Evolutionary conservation across 805 yeast species (phyloP).

Genomic region (Metschnikowia borealis): DNA sequence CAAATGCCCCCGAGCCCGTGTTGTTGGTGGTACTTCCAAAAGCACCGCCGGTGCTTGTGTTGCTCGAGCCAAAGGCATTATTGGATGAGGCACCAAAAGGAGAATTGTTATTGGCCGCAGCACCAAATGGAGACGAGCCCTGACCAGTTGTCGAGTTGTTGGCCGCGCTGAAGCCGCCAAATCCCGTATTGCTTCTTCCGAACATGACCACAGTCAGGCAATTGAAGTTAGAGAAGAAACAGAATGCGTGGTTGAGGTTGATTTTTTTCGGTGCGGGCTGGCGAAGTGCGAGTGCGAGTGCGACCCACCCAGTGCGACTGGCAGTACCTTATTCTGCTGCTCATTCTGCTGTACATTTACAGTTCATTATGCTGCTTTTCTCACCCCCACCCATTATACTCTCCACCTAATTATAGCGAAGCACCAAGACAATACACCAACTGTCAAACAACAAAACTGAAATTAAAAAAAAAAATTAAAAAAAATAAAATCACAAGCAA

Average conservation of each 20-base stretch:
- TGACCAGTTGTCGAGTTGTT: constrained; percentile 3
- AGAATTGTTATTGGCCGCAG: constrained; percentile 10
- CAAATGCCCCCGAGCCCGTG: constrained; percentile 12
- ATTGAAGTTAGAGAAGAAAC: neutral
- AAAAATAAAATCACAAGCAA: no score
- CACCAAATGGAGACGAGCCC: constrained; percentile 15
- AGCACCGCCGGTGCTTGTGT: constrained; percentile 18
- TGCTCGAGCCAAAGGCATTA: constrained; percentile 19
- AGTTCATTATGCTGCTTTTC: no score
- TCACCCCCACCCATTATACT: no score
- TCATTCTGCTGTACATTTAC: no score
- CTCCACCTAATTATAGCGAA: no score
- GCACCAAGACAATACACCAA: no score
- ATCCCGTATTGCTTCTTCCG: constrained; percentile 48
- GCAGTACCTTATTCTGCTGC: no score
- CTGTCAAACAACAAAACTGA: no score
- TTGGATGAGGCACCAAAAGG: constrained; percentile 18
- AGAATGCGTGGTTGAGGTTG: neutral
- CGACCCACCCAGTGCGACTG: neutral
- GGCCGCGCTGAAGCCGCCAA: constrained; percentile 45
- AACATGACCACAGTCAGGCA: constrained; percentile 32
- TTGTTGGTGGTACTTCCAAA: constrained; percentile 26
- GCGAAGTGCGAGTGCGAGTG: neutral
- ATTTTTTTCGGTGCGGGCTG: constrained; percentile 1
- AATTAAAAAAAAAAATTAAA: no score